A percentile compares a stretch with the other conserved stretches of the same genome.
phyloP scores from a whole-genome alignment of 2,329 filamentous ascomycete species.

The Stemphylium beticola region DNA sequence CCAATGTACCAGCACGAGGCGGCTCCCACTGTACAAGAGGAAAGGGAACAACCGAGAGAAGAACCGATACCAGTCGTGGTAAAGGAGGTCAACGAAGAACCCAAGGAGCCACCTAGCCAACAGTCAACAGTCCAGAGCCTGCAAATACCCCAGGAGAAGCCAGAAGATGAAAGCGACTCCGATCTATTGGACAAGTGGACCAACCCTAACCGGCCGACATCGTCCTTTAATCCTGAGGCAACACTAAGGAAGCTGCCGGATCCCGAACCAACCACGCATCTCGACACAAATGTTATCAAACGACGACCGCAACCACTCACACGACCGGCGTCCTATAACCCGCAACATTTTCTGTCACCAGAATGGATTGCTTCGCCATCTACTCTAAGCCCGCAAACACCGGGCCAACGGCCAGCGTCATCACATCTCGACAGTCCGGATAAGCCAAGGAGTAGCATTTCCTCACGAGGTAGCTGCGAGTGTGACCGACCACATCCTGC shows the following conservation, averaged over 20 bases:
- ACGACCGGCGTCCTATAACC: conserved; percentile 28
- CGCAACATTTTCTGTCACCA: conserved; percentile 28
- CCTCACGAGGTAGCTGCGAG: conserved; percentile 22
- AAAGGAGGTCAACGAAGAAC: conserved; percentile 3
- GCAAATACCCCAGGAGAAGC: neutral
- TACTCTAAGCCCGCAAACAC: conserved; percentile 23
- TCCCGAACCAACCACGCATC: conserved; percentile 14
- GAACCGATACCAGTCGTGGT: neutral
- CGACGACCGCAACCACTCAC: conserved; percentile 21
- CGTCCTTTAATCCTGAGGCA: conserved; percentile 21
- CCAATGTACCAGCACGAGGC: conserved; percentile 32
- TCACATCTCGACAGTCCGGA: conserved; percentile 20
- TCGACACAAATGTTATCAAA: conserved; percentile 25
- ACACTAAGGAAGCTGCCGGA: conserved; percentile 17
- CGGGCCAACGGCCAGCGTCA: conserved; percentile 22
- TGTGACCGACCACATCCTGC: conserved; percentile 24
- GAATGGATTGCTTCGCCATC: conserved; percentile 31
- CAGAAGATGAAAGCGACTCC: conserved; percentile 12
- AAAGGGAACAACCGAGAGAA: conserved; percentile 2
- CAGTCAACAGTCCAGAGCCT: neutral
- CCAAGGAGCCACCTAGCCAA: conserved; percentile 1
- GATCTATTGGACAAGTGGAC: conserved; percentile 25
- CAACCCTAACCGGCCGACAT: conserved; percentile 26
- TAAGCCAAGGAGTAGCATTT: conserved; percentile 21
- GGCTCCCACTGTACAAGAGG: conserved; percentile 23